phyloP scores from a whole-genome alignment of 345 rosid species.

The rapeseed (Brassica napus) region Da-Ae NC_063440.1:27700001-27700500 shows the following conservation, averaged over 20 bases:
- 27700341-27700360: conserved; percentile 67
- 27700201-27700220: neutral
- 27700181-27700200: conserved; percentile 41
- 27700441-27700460: conserved; percentile 71
- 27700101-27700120: conserved; percentile 54
- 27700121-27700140: conserved; percentile 62
- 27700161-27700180: conserved; percentile 73
- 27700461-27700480: conserved; percentile 77
- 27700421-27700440: conserved; percentile 27
- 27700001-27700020: conserved; percentile 76
- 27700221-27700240: neutral
- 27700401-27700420: neutral
- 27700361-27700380: conserved; percentile 2
- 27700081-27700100: neutral
- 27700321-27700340: conserved; percentile 66
- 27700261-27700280: conserved; percentile 50
- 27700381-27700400: neutral
- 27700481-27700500: conserved; percentile 72
- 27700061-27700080: neutral
- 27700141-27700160: conserved; percentile 72
- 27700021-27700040: conserved; percentile 56
- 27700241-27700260: neutral
- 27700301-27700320: conserved; percentile 67
- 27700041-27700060: conserved; percentile 1
- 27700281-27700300: conserved; percentile 56